Evolutionary conservation across 129 eudicot species (phyloP), one percentile per base, ranked within the genome.

Genomic region (Escallonia rubra): DNA sequence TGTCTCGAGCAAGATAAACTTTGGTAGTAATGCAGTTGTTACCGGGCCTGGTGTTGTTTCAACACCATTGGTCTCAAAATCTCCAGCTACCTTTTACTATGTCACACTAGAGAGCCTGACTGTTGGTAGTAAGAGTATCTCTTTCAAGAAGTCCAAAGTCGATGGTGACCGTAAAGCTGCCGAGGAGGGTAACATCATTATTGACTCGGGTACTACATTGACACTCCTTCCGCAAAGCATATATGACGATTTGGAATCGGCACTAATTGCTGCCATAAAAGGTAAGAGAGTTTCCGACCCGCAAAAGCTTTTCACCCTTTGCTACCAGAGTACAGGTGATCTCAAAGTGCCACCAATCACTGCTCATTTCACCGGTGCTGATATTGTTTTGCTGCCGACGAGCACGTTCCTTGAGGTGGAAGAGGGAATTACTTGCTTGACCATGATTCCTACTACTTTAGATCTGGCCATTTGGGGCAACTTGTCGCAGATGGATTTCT

Each of bases 181-280:
- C 0, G 55, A 39, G 0, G 66, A 46, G 1, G 81, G 87, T 6
- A 82, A 82, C 63, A 82, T 82, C 8, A 77, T 86, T 38, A 74
- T 86, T 0, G 92, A 86, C 65, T 86, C 92, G 0, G 92, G 92
- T 2, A 82, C 92, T 2, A 79, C 88, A 0, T 11, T 86, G 16
- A 79, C 92, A 3, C 4, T 76, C 12, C 16, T 86, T 38, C 69
- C 79, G 0, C 38, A 4, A 1, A 73, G 56, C 0, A 15, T 86
- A 6, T 69, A 69, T 45, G 0, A 3, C 0, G 49, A 62, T 3
- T 10, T 86, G 5, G 60, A 6, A 11, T 9, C 64, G 2, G 67
- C 14, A 7, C 13, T 86, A 43, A 48, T 7, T 3, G n/a, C 6
- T 0, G 61, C 14, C 1, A 52, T 79, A 3, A 42, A 57, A 4